A percentile compares a stretch with the other conserved stretches of the same genome.
phyloP scores from a whole-genome alignment of 2,329 filamentous ascomycete genomes.

The Clonostachys rhizophaga region DNA sequence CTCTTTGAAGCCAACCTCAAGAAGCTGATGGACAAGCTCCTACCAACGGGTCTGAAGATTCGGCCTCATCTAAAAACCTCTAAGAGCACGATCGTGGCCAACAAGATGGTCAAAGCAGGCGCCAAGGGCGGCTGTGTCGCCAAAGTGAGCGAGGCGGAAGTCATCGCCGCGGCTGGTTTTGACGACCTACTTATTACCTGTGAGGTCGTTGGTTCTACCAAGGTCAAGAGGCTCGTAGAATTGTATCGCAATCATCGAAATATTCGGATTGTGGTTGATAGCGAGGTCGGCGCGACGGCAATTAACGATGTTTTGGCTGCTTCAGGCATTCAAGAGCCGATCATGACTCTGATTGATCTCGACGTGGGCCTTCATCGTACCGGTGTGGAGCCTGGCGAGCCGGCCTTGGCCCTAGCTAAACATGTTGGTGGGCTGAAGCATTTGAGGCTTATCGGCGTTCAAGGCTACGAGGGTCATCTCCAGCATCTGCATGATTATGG shows the following conservation, averaged over 20 bases:
- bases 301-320: conserved; percentile 34
- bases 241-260: conserved; percentile 26
- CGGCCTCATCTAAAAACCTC: conserved; percentile 48
- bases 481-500: conserved; percentile 41
- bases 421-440: conserved; percentile 27
- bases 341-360: conserved; percentile 38
- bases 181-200: conserved; percentile 47
- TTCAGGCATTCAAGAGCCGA: conserved; percentile 23
- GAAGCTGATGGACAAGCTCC: conserved; percentile 36
- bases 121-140: conserved; percentile 46
- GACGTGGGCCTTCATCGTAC: conserved; percentile 46
- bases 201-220: conserved; percentile 40
- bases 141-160: conserved; percentile 42
- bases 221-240: conserved; percentile 38
- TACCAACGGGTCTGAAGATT: conserved; percentile 37
- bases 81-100: conserved; percentile 39
- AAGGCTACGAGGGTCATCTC: conserved; percentile 48
- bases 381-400: conserved; percentile 34
- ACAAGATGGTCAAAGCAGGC: conserved; percentile 35
- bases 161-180: conserved; percentile 34
- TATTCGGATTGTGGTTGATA: conserved; percentile 43
- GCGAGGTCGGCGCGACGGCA: conserved; percentile 33
- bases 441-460: conserved; percentile 39
- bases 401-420: conserved; percentile 29
- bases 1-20: conserved; percentile 45